Percentiles rank a stretch among this genome's conserved stretches.
Evolutionary conservation across 2,329 filamentous ascomycete genomes (phyloP).

Genomic region (Tolypocladium guangdongense): DNA sequence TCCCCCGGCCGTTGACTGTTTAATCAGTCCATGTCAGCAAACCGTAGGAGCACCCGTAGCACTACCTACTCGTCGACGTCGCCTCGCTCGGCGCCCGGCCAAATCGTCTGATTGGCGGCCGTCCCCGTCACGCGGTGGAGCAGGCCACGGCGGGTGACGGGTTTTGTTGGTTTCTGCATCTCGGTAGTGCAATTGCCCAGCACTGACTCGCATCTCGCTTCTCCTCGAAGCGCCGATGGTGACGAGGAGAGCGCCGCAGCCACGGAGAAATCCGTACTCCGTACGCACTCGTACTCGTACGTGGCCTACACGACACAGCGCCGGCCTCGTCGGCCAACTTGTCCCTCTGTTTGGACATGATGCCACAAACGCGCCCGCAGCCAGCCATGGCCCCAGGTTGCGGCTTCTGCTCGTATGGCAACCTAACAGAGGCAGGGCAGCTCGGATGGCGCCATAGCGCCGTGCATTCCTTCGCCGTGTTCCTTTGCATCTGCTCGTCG

Average conservation of each 20-base stretch:
- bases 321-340: background rate
- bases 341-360: background rate
- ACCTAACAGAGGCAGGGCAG: background rate
- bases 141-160: background rate
- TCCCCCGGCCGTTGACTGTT: background rate
- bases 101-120: background rate
- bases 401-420: background rate
- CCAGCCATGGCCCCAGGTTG: background rate
- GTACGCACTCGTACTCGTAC: background rate
- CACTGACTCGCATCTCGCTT: background rate
- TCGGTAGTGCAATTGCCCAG: background rate
- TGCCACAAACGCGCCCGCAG: background rate
- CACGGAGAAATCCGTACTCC: background rate
- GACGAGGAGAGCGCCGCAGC: background rate
- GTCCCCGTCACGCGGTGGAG: background rate
- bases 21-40: background rate
- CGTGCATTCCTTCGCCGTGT: background rate
- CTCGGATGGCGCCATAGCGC: background rate
- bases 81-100: background rate
- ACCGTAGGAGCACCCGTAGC: background rate
- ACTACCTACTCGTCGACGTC: no score
- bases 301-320: no score
- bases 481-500: background rate
- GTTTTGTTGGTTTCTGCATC: background rate
- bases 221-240: background rate